Evolutionary conservation across 23 red algal species (phyloP).

Genomic region (Rhodosorus marinus): DNA sequence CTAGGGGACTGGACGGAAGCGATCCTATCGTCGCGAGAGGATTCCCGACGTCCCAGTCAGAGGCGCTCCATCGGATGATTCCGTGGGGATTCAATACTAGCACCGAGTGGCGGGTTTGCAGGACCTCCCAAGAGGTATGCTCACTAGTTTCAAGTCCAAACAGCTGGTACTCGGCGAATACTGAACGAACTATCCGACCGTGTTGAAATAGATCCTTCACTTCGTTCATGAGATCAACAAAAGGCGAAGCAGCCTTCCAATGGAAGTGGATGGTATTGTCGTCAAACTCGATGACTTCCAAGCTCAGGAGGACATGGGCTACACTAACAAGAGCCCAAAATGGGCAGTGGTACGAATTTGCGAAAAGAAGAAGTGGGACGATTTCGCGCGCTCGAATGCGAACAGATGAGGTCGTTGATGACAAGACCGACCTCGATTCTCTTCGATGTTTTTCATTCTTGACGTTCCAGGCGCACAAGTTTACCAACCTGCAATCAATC

Average conservation of each 20-base stretch:
- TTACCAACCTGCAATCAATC: constrained; percentile 11
- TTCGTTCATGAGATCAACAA: constrained; percentile 27
- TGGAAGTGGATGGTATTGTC: constrained; percentile 45
- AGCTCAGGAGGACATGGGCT: constrained; percentile 12
- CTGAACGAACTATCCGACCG: no score
- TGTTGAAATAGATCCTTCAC: not conserved
- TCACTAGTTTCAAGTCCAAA: no score
- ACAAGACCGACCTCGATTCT: no score
- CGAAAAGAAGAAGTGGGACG: no score
- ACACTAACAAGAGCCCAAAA: constrained; percentile 28
- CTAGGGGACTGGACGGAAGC: not conserved
- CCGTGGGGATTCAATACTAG: no score
- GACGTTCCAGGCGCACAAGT: constrained; percentile 54
- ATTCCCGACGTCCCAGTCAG: not conserved
- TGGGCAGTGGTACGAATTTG: no score
- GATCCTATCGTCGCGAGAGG: not conserved
- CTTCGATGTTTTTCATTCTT: no score
- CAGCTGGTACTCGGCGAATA: no score
- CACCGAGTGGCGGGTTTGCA: constrained; percentile 5
- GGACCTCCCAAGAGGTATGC: no score
- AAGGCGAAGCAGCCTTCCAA: constrained; percentile 5
- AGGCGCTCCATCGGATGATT: not conserved
- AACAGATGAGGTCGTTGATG: no score
- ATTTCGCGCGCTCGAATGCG: no score
- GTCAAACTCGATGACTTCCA: constrained; percentile 25